Percentiles rank a stretch among this genome's conserved stretches.
Evolutionary conservation across 345 rosid species (phyloP).

Genomic region (Citrus sp.): DNA sequence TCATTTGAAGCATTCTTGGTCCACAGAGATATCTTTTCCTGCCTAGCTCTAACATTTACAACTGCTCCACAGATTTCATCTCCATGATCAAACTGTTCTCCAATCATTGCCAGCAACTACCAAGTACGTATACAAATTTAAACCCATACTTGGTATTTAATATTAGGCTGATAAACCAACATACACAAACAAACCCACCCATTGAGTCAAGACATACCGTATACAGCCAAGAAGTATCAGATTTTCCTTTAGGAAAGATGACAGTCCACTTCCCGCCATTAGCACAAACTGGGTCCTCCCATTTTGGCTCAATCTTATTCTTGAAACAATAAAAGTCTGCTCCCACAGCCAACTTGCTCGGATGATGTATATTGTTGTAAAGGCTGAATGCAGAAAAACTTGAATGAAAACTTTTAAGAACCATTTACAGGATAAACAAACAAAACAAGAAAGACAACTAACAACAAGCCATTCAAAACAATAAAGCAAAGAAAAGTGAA

Average conservation of each 20-base stretch:
- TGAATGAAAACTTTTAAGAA: not conserved
- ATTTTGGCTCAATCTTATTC: slow-evolving; percentile 78
- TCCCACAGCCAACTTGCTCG: slow-evolving; percentile 60
- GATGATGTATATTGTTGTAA: slow-evolving; percentile 69
- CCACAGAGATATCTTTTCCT: slow-evolving; percentile 77
- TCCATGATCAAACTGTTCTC: slow-evolving; percentile 90
- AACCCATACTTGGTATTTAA: not conserved
- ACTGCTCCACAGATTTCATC: slow-evolving; percentile 97
- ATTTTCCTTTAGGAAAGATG: slow-evolving; percentile 42
- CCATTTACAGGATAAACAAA: not conserved
- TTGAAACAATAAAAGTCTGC: slow-evolving; percentile 93
- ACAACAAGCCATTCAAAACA: not conserved
- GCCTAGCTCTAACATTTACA: slow-evolving; percentile 59
- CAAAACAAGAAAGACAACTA: not conserved
- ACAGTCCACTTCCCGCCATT: slow-evolving; percentile 96
- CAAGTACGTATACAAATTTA: slow-evolving; percentile 1
- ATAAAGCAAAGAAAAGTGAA: not conserved
- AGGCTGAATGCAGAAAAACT: slow-evolving; percentile 42
- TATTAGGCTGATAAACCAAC: not conserved
- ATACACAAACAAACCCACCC: not conserved
- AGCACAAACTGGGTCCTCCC: slow-evolving; percentile 97
- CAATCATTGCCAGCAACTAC: slow-evolving; percentile 84
- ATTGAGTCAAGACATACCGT: slow-evolving; percentile 42
- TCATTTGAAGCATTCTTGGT: slow-evolving; percentile 90
- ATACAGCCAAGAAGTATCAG: slow-evolving; percentile 75